A percentile compares a stretch with the other conserved stretches of the same genome.
These are phyloP conservation scores for Mycena citricolor DNA, from an alignment of 1,284 basidiomycete species.

Conservation along the genomic window DNA sequence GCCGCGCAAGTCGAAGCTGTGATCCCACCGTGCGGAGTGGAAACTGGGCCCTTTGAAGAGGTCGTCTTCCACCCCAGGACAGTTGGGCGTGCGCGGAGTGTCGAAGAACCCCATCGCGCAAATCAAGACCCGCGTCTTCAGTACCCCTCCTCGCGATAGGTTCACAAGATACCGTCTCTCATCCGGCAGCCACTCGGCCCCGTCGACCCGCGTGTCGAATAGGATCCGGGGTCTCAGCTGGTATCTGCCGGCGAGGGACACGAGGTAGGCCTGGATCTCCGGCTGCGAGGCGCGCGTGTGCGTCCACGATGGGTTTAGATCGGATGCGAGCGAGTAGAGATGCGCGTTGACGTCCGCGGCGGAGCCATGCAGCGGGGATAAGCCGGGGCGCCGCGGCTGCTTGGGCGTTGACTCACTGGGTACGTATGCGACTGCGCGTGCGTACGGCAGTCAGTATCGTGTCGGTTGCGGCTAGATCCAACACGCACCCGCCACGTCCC, in stretches of 20 bases:
- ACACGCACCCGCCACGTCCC: constrained; percentile 22
- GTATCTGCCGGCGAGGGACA: constrained; percentile 29
- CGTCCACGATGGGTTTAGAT: constrained; percentile 35
- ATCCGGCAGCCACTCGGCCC: constrained; percentile 34
- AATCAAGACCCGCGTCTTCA: constrained; percentile 34
- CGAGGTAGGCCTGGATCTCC: constrained; percentile 35
- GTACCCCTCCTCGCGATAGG: constrained; percentile 31
- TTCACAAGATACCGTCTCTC: too few species aligned
- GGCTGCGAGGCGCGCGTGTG: constrained; percentile 31
- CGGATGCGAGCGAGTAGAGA: constrained; percentile 37
- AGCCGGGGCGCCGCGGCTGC: background rate
- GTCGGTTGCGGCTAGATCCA: too few species aligned
- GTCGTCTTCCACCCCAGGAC: constrained; percentile 32
- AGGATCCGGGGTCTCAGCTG: constrained; percentile 24
- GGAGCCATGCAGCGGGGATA: constrained; percentile 26
- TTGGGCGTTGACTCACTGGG: background rate
- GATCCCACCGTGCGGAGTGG: constrained; percentile 22
- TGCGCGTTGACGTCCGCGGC: constrained; percentile 32
- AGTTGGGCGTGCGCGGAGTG: constrained; percentile 34
- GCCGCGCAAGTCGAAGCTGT: constrained; percentile 37
- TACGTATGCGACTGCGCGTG: constrained; percentile 14
- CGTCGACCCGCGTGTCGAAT: constrained; percentile 29
- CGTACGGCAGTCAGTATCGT: background rate
- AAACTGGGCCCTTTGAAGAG: constrained; percentile 8
- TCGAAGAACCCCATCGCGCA: constrained; percentile 39